Evolutionary conservation across 108 stramenopile species (phyloP).

Genomic region (Seminavis robusta): DNA sequence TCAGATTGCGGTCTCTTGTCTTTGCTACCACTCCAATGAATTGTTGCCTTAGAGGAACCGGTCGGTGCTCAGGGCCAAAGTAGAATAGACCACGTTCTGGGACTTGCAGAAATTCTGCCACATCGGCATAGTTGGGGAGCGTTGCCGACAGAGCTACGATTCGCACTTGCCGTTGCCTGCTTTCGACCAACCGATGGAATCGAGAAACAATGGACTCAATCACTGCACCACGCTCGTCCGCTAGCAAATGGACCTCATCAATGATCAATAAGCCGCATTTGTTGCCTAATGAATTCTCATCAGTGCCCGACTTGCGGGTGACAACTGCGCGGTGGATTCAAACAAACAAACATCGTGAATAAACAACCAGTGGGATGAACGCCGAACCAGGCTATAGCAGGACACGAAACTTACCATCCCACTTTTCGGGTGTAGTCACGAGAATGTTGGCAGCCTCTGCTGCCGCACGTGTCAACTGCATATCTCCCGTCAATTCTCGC

Average conservation of each 20-base stretch:
- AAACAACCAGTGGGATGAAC: not conserved
- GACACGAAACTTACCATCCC: constrained; percentile 86
- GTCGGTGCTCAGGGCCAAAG: constrained; percentile 97
- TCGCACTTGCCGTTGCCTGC: constrained; percentile 86
- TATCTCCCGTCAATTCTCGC: constrained; percentile 97
- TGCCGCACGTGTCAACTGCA: constrained; percentile 94
- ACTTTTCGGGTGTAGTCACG: constrained; percentile 95
- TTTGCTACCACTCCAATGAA: constrained; percentile 90
- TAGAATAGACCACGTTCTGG: constrained; percentile 86
- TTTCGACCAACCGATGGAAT: constrained; percentile 92
- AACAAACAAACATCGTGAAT: constrained; percentile 28
- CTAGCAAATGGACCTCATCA: constrained; percentile 96
- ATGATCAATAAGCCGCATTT: constrained; percentile 96
- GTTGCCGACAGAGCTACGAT: constrained; percentile 98
- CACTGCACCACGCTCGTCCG: constrained; percentile 97
- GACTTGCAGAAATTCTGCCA: constrained; percentile 73
- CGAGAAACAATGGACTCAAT: constrained; percentile 98
- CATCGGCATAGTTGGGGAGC: constrained; percentile 96
- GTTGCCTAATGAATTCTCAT: constrained; percentile 84
- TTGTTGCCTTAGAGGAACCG: constrained; percentile 95
- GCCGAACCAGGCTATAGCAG: constrained; percentile 39
- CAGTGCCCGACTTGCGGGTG: constrained; percentile 79
- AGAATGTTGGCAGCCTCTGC: constrained; percentile 89
- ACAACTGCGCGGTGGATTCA: constrained; percentile 84
- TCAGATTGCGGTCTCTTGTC: constrained; percentile 36